Evolutionary conservation across 805 yeast genomes (phyloP).

Genomic region (Pichia kluyveri): DNA sequence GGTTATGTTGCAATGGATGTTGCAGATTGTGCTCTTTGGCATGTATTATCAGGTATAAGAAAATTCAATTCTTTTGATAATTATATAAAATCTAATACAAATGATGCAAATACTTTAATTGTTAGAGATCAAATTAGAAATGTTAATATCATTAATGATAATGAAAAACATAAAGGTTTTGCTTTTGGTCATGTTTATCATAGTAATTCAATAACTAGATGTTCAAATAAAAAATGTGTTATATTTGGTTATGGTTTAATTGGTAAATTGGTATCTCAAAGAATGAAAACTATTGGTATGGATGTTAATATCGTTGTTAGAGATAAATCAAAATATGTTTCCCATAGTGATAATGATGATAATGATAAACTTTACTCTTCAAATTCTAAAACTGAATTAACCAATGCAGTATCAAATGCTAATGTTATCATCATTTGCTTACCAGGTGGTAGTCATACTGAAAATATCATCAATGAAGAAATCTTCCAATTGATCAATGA

Average conservation of each 20-base stretch:
- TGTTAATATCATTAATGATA: conserved; percentile 11
- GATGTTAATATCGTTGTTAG: conserved; percentile 54
- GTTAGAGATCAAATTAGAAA: conserved; percentile 28
- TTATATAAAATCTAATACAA: conserved; percentile 20
- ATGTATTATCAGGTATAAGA: conserved; percentile 53
- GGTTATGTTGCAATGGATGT: conserved; percentile 50
- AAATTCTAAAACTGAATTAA: background rate
- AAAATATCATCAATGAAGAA: conserved; percentile 40
- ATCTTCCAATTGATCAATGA: conserved; percentile 38
- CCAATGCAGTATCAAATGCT: conserved; percentile 7
- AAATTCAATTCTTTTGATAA: conserved; percentile 40
- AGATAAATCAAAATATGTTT: conserved; percentile 25
- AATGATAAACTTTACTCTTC: background rate
- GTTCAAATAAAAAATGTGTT: conserved; percentile 42
- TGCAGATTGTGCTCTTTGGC: conserved; percentile 58
- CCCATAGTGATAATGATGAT: too few relatives aligned
- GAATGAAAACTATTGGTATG: conserved; percentile 56
- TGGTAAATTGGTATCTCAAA: conserved; percentile 54
- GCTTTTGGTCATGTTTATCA: conserved; percentile 14
- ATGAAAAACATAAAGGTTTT: conserved; percentile 2
- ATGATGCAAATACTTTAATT: conserved; percentile 25
- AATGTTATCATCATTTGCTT: conserved; percentile 60
- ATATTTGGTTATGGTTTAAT: conserved; percentile 72
- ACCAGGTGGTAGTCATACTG: conserved; percentile 55
- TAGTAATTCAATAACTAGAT: conserved; percentile 5